Evolutionary conservation across 2,329 filamentous ascomycete species (phyloP).

Genomic region (Zarea fungicola): DNA sequence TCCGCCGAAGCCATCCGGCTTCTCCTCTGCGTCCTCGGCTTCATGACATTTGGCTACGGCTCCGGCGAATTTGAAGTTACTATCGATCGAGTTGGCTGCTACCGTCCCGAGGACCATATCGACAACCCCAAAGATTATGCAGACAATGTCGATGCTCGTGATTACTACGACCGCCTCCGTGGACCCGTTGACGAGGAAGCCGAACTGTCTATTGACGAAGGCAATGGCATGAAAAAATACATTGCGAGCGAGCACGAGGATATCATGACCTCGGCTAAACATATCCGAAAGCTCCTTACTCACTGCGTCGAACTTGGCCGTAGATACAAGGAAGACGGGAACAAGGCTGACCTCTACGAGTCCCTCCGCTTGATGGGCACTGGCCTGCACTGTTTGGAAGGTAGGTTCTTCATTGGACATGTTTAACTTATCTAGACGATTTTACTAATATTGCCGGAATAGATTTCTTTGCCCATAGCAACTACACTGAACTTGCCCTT

Average conservation of each 20-base stretch:
- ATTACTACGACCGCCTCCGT: constrained; percentile 76
- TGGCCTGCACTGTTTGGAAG: constrained; percentile 82
- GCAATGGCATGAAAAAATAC: constrained; percentile 84
- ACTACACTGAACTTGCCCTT: constrained; percentile 74
- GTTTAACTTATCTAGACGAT: not conserved
- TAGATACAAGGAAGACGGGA: constrained; percentile 54
- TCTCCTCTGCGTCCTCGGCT: constrained; percentile 81
- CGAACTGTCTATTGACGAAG: constrained; percentile 73
- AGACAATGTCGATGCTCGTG: constrained; percentile 77
- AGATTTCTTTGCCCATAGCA: constrained; percentile 91
- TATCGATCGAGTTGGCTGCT: constrained; percentile 68
- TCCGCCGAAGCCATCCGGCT: constrained; percentile 88
- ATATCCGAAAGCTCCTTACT: constrained; percentile 69
- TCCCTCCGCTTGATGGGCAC: constrained; percentile 82
- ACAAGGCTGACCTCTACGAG: constrained; percentile 73
- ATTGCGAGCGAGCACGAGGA: constrained; percentile 77
- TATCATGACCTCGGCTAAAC: constrained; percentile 76
- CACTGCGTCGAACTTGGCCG: constrained; percentile 76
- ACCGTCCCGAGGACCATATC: constrained; percentile 66
- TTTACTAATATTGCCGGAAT: constrained; percentile 14
- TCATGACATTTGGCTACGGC: constrained; percentile 69
- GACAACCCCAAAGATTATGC: constrained; percentile 83
- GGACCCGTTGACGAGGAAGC: constrained; percentile 72
- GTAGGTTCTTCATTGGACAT: constrained; percentile 30
- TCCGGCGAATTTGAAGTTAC: constrained; percentile 78